Base-by-base conservation (phyloP, 23 red algal genomes). In the Agarophyton chilense region DNA sequence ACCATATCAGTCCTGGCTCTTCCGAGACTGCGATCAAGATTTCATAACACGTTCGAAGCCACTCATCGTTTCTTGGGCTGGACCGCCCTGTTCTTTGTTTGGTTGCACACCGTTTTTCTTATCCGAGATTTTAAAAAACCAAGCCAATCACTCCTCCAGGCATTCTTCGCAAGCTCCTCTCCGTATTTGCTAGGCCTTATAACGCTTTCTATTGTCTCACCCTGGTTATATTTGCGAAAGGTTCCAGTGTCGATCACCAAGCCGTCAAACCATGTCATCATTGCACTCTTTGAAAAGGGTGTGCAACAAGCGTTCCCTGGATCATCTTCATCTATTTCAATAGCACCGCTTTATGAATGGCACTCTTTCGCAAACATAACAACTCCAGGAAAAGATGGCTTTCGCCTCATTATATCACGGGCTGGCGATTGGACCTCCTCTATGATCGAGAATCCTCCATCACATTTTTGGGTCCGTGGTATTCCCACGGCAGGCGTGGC, bases 31-130 rank as follows among this genome's bases (percentile, higher is more conserved):
- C 73, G 73, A 1, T 52, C 73, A 10, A 51, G n/a, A 18, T 78
- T 78, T 54, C 73, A 78, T 16, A 78, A 78, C 31, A 54, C 73
- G 1, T 78, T 78, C 73, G 73, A 78, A 19, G 73, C 51, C 26
- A 54, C 73, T 25, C 73, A 78, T 78, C 73, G 73, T 32, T 78
- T 78, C 44, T 25, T 78, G 73, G 73, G 73, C 24, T 78, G 73
- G 73, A 54, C 40, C 43, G 73, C 51, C 22, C 9, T 78, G 25
- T 34, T 55, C 16, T 43, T 78, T 21, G 73, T 78, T 12, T 78
- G 73, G 73, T 18, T 78, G 9, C 73, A 78, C 32, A 78, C 73
- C 31, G 18, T 78, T 52, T 52, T 78, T 11, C 41, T 78, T 6
- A 78, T 78, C 73, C 44, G 51, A 9, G 73, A 78, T 16, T 78